These are phyloP conservation scores for Neurospora terricola DNA, from an alignment of 495 filamentous ascomycete species.

Conservation along the genomic window DNA sequence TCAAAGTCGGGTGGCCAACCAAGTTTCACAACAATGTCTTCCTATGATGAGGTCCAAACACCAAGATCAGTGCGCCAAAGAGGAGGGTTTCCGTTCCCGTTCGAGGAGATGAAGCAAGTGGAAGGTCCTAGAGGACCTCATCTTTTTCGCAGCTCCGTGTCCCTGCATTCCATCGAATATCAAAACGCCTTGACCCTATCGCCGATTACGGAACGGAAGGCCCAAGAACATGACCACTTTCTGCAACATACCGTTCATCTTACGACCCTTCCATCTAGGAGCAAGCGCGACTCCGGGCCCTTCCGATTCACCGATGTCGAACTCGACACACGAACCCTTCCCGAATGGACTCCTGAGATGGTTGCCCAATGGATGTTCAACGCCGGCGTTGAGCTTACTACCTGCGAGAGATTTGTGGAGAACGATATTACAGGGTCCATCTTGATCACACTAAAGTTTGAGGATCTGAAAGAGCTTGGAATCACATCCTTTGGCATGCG, in stretches of 20 bases:
- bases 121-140: slow-evolving; percentile 79
- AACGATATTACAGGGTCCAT: slow-evolving; percentile 88
- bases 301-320: slow-evolving; percentile 44
- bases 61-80: slow-evolving; percentile 44
- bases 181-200: slow-evolving; percentile 56
- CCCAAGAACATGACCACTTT: slow-evolving; percentile 24
- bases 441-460: slow-evolving; percentile 74
- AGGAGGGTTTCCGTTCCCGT: slow-evolving; percentile 19
- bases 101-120: slow-evolving; percentile 44
- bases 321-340: slow-evolving; percentile 47
- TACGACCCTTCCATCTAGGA: slow-evolving; percentile 21
- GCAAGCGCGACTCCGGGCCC: slow-evolving; percentile 25
- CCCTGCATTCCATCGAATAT: slow-evolving; percentile 42
- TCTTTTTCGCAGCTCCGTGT: slow-evolving; percentile 62
- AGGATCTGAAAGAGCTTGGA: slow-evolving; percentile 88
- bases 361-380: slow-evolving; percentile 75
- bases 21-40: slow-evolving; percentile 66
- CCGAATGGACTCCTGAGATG: slow-evolving; percentile 58
- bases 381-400: slow-evolving; percentile 54
- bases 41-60: slow-evolving; percentile 64
- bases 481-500: slow-evolving; percentile 91
- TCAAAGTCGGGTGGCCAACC: slow-evolving; percentile 36
- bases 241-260: slow-evolving; percentile 23
- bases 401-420: slow-evolving; percentile 73
- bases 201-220: slow-evolving; percentile 43